Evolutionary conservation across 352 stramenopile genomes (phyloP).

Genomic region (Phytophthora melonis): DNA sequence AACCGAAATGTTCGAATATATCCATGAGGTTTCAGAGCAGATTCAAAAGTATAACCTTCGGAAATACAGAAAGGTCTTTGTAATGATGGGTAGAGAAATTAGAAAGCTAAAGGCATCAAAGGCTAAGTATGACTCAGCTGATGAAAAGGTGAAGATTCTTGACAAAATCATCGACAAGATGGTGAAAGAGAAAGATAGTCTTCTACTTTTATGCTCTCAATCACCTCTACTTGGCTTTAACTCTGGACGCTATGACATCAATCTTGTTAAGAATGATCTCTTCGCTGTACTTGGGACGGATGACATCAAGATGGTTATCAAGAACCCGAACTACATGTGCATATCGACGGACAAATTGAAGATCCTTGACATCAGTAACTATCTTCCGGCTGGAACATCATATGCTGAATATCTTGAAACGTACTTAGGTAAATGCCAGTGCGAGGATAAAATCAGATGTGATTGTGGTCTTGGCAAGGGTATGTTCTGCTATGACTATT

Average conservation of each 20-base stretch:
- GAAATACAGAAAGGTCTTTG: no score
- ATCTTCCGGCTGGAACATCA: slow-evolving; percentile 35
- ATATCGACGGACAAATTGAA: slow-evolving; percentile 35
- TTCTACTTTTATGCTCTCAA: neutral
- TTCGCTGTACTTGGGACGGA: slow-evolving; percentile 19
- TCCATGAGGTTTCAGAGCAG: no score
- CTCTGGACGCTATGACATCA: slow-evolving; percentile 7
- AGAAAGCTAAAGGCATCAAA: no score
- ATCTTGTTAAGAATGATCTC: slow-evolving; percentile 16
- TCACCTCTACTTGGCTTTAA: neutral
- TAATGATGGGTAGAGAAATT: no score
- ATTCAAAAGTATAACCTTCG: no score
- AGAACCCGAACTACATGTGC: slow-evolving; percentile 20
- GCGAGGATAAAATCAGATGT: slow-evolving; percentile 40
- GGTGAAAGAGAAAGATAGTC: no score
- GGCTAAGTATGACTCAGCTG: no score
- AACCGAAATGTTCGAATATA: no score
- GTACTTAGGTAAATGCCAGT: slow-evolving; percentile 39
- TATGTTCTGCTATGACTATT: slow-evolving; percentile 34
- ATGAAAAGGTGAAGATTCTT: no score
- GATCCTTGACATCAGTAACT: slow-evolving; percentile 45
- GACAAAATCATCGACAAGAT: no score
- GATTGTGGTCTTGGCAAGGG: slow-evolving; percentile 8
- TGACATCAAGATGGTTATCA: slow-evolving; percentile 28
- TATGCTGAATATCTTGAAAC: slow-evolving; percentile 36